A percentile compares a stretch with the other conserved stretches of the same genome.
Evolutionary conservation across 2,329 filamentous ascomycete species (phyloP).

Genomic region (Aspergillus ochraceus): DNA sequence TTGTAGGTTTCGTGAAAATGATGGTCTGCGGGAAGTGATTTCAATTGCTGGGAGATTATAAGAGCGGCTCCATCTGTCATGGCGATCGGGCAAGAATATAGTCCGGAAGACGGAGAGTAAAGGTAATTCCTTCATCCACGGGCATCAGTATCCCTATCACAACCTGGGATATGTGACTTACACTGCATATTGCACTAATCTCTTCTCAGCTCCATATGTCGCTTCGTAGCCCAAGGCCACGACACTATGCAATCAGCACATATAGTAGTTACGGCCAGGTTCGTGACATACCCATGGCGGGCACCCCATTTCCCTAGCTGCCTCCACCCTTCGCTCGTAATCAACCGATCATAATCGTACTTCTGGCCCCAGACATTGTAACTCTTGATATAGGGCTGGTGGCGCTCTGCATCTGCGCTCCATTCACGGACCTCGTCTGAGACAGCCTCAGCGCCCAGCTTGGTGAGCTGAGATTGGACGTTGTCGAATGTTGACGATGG

Average conservation of each 20-base stretch:
- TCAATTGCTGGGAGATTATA: conserved; percentile 26
- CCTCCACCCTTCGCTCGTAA: conserved; percentile 67
- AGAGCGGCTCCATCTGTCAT: conserved; percentile 54
- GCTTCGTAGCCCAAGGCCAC: conserved; percentile 26
- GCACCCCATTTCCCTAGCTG: conserved; percentile 36
- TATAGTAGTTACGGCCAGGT: background rate
- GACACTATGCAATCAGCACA: conserved; percentile 15
- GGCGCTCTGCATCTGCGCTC: conserved; percentile 62
- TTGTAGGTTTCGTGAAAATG: conserved; percentile 11
- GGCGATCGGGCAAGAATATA: conserved; percentile 64
- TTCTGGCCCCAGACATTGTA: conserved; percentile 61
- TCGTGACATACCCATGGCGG: conserved; percentile 25
- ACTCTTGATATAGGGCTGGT: conserved; percentile 61
- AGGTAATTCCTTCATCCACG: conserved; percentile 46
- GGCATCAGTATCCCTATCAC: background rate
- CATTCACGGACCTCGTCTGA: conserved; percentile 30
- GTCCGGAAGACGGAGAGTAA: conserved; percentile 60
- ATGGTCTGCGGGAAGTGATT: conserved; percentile 2
- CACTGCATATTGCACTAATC: conserved; percentile 29
- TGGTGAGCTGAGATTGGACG: conserved; percentile 36
- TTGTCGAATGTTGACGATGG: conserved; percentile 56
- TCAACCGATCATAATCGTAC: conserved; percentile 56
- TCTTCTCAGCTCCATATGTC: conserved; percentile 20
- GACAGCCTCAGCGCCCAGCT: conserved; percentile 33
- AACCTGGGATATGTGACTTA: conserved; percentile 12